phyloP scores from a whole-genome alignment of 2,329 filamentous ascomycete species.

The Karstenula rhodostoma region DNA sequence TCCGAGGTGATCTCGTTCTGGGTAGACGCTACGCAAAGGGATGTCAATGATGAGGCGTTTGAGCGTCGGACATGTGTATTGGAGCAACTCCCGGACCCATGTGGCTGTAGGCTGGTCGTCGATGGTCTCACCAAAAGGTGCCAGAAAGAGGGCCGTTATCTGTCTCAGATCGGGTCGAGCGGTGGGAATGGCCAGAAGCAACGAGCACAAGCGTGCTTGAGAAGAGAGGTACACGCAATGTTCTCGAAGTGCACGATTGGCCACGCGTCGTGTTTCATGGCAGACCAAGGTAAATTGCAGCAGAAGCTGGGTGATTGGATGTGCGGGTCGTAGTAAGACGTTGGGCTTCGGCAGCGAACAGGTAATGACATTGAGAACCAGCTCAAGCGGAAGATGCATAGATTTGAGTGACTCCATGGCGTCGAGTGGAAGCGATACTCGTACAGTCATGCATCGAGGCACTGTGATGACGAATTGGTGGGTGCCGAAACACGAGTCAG shows the following conservation, averaged over 20 bases:
- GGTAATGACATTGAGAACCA: slow-evolving; percentile 39
- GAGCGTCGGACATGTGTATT: slow-evolving; percentile 52
- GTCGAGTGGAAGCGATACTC: background rate
- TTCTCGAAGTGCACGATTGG: slow-evolving; percentile 55
- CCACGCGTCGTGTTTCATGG: slow-evolving; percentile 52
- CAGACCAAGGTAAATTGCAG: slow-evolving; percentile 56
- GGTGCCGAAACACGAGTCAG: slow-evolving; percentile 9
- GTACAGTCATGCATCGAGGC: slow-evolving; percentile 6
- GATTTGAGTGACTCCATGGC: slow-evolving; percentile 22
- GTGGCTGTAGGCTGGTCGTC: slow-evolving; percentile 53
- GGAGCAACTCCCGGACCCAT: slow-evolving; percentile 56
- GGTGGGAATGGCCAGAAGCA: slow-evolving; percentile 27
- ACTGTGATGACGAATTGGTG: slow-evolving; percentile 11
- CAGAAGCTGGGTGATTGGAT: slow-evolving; percentile 55
- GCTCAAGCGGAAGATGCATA: slow-evolving; percentile 35
- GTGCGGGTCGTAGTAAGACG: slow-evolving; percentile 46
- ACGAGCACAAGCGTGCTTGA: slow-evolving; percentile 34
- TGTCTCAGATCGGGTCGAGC: slow-evolving; percentile 22
- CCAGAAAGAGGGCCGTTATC: slow-evolving; percentile 51
- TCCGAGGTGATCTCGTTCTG: slow-evolving; percentile 52
- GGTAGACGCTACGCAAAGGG: slow-evolving; percentile 56
- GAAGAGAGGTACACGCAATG: slow-evolving; percentile 58
- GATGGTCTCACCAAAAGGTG: slow-evolving; percentile 47
- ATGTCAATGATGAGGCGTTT: slow-evolving; percentile 59
- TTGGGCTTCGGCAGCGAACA: slow-evolving; percentile 28